Conservation (phyloP, 176 grass and related monocot genomes). For the Eleusine coracana region DNA sequence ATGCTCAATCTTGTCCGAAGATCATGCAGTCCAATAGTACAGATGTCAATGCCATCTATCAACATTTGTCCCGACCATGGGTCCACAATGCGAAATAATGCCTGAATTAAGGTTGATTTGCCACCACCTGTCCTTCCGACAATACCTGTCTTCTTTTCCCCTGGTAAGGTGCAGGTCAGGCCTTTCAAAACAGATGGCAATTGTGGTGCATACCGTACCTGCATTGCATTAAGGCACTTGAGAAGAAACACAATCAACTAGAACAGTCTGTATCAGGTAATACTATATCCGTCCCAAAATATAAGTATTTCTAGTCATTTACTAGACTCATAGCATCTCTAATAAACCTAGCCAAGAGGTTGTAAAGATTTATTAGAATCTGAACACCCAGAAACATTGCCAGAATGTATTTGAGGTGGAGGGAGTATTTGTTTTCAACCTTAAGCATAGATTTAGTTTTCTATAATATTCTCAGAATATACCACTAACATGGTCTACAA, state of each 20-base stretch:
- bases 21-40: not conserved
- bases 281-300: too few relatives aligned
- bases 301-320: too few relatives aligned
- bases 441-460: too few relatives aligned
- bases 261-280: not conserved
- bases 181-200: not conserved
- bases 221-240: not conserved
- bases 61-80: not conserved
- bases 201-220: not conserved
- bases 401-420: too few relatives aligned
- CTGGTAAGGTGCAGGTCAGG: not conserved
- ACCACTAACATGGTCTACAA: too few relatives aligned
- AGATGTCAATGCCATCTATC: conserved; percentile 1
- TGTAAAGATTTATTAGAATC: too few relatives aligned
- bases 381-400: too few relatives aligned
- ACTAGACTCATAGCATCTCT: too few relatives aligned
- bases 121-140: not conserved
- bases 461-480: too few relatives aligned
- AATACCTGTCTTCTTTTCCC: not conserved
- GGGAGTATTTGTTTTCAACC: not conserved
- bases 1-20: conserved; percentile 4
- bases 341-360: too few relatives aligned
- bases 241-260: not conserved
- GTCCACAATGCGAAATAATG: not conserved
- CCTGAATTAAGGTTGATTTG: not conserved